Evolutionary conservation across 2,329 filamentous ascomycete species (phyloP).

Genomic region (Pseudonectria buxi): DNA sequence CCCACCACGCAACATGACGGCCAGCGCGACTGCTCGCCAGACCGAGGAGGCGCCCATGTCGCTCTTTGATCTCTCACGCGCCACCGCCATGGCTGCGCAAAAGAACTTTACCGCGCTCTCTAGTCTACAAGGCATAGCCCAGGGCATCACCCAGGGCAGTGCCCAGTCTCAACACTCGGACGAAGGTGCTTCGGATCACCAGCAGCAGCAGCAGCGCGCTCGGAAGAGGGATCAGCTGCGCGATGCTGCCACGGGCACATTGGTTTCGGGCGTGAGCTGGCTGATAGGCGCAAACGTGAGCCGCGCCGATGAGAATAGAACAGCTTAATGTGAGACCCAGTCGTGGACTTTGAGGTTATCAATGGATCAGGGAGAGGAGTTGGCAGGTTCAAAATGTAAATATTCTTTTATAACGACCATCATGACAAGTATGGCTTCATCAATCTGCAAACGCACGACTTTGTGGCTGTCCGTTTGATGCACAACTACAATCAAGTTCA

Average conservation of each 20-base stretch:
- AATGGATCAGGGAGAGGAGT: too few species aligned
- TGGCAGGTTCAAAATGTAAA: too few species aligned
- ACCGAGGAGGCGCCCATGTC: conserved; percentile 56
- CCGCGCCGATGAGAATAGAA: conserved; percentile 10
- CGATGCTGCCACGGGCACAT: conserved; percentile 59
- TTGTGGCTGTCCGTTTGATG: too few species aligned
- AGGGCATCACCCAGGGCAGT: conserved; percentile 4
- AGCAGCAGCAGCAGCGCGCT: conserved; percentile 32
- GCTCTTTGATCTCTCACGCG: conserved; percentile 56
- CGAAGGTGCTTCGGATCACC: conserved; percentile 19
- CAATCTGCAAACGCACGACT: too few species aligned
- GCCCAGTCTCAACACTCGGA: conserved; percentile 18
- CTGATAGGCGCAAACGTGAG: conserved; percentile 49
- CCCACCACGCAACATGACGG: conserved; percentile 27
- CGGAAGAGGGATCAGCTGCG: conserved; percentile 67
- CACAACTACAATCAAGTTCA: too few species aligned
- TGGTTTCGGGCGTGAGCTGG: conserved; percentile 63
- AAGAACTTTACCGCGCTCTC: conserved; percentile 52
- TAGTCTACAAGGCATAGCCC: conserved; percentile 34
- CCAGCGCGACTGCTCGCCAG: conserved; percentile 28
- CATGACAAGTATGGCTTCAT: too few species aligned
- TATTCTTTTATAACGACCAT: too few species aligned
- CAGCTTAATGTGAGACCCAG: neutral
- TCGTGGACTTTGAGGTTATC: neutral
- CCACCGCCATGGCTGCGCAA: conserved; percentile 53